A percentile compares a stretch with the other conserved stretches of the same genome.
These are phyloP conservation scores for Exserohilum rostratum DNA, from an alignment of 2,329 filamentous ascomycete species.

Conservation along the genomic window DNA sequence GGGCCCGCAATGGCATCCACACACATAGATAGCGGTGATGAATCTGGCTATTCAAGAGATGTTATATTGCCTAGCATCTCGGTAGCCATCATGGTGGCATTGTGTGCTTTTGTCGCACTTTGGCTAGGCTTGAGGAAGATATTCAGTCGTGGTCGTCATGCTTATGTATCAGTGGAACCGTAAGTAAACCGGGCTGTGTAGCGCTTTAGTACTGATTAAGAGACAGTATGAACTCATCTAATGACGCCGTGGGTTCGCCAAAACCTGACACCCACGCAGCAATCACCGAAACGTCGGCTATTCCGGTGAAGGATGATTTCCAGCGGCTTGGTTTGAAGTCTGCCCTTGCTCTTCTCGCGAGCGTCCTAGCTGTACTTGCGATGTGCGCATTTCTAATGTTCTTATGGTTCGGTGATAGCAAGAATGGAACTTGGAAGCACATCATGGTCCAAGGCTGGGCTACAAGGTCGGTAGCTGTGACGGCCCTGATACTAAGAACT, in stretches of 20 bases:
- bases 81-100: background rate
- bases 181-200: background rate
- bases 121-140: constrained; percentile 1
- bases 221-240: background rate
- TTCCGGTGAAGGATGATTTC: background rate
- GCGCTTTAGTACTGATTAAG: background rate
- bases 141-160: background rate
- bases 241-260: background rate
- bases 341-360: background rate
- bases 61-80: background rate
- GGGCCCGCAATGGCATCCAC: background rate
- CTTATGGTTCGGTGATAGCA: constrained; percentile 5
- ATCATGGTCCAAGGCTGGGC: constrained; percentile 12
- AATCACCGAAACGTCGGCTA: background rate
- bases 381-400: constrained; percentile 5
- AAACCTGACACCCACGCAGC: background rate
- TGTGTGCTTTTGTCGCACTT: background rate
- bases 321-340: background rate
- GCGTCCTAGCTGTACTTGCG: background rate
- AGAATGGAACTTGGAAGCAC: constrained; percentile 4
- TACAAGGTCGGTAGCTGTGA: background rate
- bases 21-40: background rate
- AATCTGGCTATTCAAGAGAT: background rate
- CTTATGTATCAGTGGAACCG: background rate
- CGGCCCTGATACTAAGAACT: constrained; percentile 7